Conservation (phyloP, 83 land plant species). For the Larix sibirica region DNA sequence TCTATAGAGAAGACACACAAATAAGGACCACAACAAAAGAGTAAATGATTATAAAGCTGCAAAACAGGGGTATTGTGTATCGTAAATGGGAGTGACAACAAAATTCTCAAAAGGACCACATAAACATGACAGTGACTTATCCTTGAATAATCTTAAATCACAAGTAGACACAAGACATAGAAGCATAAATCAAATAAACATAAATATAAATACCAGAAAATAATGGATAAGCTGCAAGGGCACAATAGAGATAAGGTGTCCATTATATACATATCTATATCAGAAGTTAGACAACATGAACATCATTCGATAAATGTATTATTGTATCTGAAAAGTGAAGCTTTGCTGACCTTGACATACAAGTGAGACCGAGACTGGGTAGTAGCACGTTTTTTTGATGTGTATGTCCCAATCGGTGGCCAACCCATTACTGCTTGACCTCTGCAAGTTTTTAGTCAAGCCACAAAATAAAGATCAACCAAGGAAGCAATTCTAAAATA, state of each 20-base stretch:
- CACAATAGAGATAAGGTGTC: no score
- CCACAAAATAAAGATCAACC: background rate
- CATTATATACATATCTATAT: no score
- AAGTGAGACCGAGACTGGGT: background rate
- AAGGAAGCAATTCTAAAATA: background rate
- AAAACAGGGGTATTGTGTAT: background rate
- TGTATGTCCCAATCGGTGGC: conserved; percentile 6
- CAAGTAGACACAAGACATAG: background rate
- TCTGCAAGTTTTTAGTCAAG: background rate
- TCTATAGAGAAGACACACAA: no score
- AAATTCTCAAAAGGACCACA: background rate
- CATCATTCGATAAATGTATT: no score
- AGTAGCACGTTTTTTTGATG: background rate
- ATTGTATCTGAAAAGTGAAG: no score
- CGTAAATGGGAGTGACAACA: background rate
- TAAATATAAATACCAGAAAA: background rate
- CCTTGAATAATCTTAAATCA: background rate
- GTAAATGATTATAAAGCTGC: background rate
- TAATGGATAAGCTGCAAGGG: no score
- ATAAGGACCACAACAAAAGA: background rate
- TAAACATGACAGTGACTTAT: background rate
- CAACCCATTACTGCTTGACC: conserved; percentile 11
- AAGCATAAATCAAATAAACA: background rate
- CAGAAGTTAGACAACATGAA: no score
- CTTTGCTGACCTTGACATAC: conserved; percentile 40